Percentiles rank a stretch among this genome's conserved stretches.
These are phyloP conservation scores for Colletotrichum costaricense DNA, from an alignment of 2,329 filamentous ascomycete species.

Conservation along the genomic window DNA sequence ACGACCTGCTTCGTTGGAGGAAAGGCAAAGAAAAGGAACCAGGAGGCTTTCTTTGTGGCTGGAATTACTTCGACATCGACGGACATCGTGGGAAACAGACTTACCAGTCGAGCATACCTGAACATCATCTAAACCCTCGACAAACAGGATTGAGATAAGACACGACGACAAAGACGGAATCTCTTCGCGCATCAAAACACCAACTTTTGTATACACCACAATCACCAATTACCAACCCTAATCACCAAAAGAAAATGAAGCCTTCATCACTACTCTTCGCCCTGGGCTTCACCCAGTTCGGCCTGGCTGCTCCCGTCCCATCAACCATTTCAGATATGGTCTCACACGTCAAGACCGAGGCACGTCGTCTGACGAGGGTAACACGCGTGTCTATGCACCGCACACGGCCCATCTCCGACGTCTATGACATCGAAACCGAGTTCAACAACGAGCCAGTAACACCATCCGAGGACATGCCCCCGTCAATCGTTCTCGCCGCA, in stretches of 20 bases:
- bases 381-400: conserved; percentile 5
- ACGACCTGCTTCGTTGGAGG: neutral
- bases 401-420: neutral
- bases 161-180: neutral
- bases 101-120: neutral
- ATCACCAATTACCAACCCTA: neutral
- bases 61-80: too few species aligned
- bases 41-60: neutral
- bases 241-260: conserved; percentile 19
- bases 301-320: conserved; percentile 27
- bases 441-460: conserved; percentile 33
- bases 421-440: conserved; percentile 1
- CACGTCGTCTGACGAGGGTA: conserved; percentile 15
- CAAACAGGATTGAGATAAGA: neutral
- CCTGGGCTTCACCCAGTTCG: conserved; percentile 10
- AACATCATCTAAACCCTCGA: neutral
- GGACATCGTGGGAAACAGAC: too few species aligned
- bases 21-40: neutral
- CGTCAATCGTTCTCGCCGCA: conserved; percentile 29
- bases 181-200: neutral
- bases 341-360: conserved; percentile 12
- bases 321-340: conserved; percentile 25
- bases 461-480: conserved; percentile 16
- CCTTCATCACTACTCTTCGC: conserved; percentile 23
- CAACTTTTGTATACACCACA: neutral